Evolutionary conservation across 2,329 filamentous ascomycete species (phyloP), one percentile per base, ranked within the genome.

Genomic region (Ophiostoma sp.): DNA sequence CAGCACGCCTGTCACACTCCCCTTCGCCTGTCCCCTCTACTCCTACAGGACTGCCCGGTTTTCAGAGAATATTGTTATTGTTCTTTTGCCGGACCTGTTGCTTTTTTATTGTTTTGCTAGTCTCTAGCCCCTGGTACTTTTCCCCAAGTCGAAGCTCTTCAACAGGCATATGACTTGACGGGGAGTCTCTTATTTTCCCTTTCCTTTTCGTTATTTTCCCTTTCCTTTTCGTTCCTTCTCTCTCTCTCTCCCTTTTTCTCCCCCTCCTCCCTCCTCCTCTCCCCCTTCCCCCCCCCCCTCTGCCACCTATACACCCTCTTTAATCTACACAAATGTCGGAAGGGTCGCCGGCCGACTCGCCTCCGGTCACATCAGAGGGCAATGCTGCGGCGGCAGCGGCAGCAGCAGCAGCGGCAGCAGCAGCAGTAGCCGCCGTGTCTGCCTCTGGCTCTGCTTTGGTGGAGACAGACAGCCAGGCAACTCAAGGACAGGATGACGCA

Each of bases 281-380:
- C 52, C 27, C 54, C 15, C 54, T 60, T 23, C 10, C 23, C 23
- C 35, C 36, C 3, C 20, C 15, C 62, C 11, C 11, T 39, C 33
- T 64, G 8, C 6, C 31, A 35, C 17, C 35, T 27, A 62, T 23
- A 35, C 17, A 8, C 15, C 27, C 20, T 20, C 33, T 33, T 11
- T 35, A 33, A 20, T 10, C 62, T 36, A 36, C 62, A 39, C 67
- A 66, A 67, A 73, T 73, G 72, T 71, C 71, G 23, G 71, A 73
- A 67, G 72, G 68, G 69, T 52, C 68, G 68, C 36, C 67, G 23
- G 71, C 66, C 68, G 69, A 48, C 41, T 68, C 69, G 62, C 60
- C 71, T 15, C 57, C 69, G 35, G 62, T 69, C 39, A 62, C 70
- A 15, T 65, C 69, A 2, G 20, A 71, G 10, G 35, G n/a, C 41